Conservation (phyloP, 2,329 filamentous ascomycete species). For the Fusarium illudens region DNA sequence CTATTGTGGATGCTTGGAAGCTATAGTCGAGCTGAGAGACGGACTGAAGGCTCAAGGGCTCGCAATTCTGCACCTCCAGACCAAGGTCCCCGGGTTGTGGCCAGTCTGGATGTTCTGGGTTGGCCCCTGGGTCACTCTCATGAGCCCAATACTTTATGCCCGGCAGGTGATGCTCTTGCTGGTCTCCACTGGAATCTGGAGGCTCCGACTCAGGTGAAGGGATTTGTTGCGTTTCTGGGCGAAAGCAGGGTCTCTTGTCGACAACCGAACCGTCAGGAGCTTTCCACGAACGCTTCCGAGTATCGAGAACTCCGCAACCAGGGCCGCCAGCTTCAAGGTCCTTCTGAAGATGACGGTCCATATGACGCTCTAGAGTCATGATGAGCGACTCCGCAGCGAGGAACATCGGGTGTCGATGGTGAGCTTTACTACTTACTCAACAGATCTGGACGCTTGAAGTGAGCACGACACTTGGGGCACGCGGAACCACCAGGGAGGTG, state of each 20-base stretch:
- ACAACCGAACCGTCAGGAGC: constrained; percentile 62
- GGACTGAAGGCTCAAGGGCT: not conserved
- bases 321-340: constrained; percentile 64
- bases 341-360: constrained; percentile 61
- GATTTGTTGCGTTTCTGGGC: constrained; percentile 7
- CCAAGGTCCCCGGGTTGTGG: not conserved
- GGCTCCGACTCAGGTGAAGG: constrained; percentile 12
- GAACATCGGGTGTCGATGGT: not conserved
- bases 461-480: constrained; percentile 66
- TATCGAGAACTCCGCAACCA: constrained; percentile 60
- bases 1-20: not conserved
- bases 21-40: not conserved
- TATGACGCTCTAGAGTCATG: constrained; percentile 61
- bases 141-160: not conserved
- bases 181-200: constrained; percentile 8
- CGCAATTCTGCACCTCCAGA: not conserved
- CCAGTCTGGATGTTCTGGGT: not conserved
- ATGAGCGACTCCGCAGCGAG: not conserved
- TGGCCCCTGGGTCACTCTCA: not conserved
- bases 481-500: constrained; percentile 63
- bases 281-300: constrained; percentile 65
- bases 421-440: constrained; percentile 31
- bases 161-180: not conserved
- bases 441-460: constrained; percentile 69
- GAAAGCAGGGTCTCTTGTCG: constrained; percentile 46